Base-by-base conservation (phyloP, 768 basidiomycete species). In the Boletus vermiculosoides region DNA sequence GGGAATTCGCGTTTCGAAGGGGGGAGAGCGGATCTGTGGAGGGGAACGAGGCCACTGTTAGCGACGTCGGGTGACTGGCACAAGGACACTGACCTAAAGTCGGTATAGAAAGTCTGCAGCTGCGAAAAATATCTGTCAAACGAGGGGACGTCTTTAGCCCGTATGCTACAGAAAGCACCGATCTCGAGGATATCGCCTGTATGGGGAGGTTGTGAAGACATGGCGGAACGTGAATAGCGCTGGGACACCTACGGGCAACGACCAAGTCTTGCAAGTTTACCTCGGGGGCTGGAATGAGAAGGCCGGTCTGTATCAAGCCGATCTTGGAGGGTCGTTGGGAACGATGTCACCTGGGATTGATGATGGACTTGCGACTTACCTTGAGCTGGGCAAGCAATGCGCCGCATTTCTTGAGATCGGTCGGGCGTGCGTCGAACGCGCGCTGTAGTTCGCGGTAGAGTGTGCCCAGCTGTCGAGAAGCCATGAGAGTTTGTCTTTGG, bases 91-190 rank as follows among this genome's bases (percentile, higher is more conserved):
- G 56, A 87, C 91, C 83, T 82, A 71, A 86, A 90, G 72, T 94
- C 91, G 47, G 85, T 86, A 76, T 96, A 97, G 77, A 92, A 96
- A 0, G 87, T 86, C 64, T 90, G 87, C 5, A 97, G 80, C 73
- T 96, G 92, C 16, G 92, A 87, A 71, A 95, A 93, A 72, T 97
- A 98, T 62, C 95, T 85, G 73, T 96, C 92, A 70, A 98, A 99
- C 0, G 92, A 89, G 52, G 94, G 90, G 22, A 95, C 83, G 71
- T 96, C 92, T 68, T 84, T 84, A 61, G 86, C 82, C 39, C 93
- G 84, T 71, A 98, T 90, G 60, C 95, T 94, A 80, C 91, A 90
- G 77, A 95, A 87, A 18, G 94, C 93, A 52, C 94, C 96, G 64
- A 98, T 87, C 78, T 98, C 96, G 56, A 99, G 87, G 56, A 97